Evolutionary conservation across 257 asterid species (phyloP).

Genomic region (Petunia secreta): DNA sequence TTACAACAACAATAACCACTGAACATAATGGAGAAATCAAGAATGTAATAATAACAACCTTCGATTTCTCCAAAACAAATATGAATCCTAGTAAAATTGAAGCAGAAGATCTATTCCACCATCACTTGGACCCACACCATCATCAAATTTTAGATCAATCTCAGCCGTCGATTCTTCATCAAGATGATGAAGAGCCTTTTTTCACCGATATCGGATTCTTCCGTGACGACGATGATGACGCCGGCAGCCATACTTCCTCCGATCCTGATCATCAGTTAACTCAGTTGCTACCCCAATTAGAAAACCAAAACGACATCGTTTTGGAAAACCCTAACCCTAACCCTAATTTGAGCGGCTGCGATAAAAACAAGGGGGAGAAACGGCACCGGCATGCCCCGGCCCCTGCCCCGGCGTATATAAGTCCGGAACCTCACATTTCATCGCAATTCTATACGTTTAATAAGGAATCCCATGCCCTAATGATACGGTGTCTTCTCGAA

Average conservation of each 20-base stretch:
- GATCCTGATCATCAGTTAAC: conserved; percentile 61
- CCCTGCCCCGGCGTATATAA: conserved; percentile 41
- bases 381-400: conserved; percentile 15
- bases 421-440: conserved; percentile 83
- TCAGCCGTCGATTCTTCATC: conserved; percentile 56
- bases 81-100: conserved; percentile 84
- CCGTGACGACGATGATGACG: conserved; percentile 84
- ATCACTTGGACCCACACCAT: conserved; percentile 48
- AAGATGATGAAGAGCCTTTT: conserved; percentile 67
- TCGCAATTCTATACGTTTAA: conserved; percentile 94
- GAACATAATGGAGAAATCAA: conserved; percentile 20
- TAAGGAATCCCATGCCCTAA: conserved; percentile 74
- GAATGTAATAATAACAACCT: conserved; percentile 5
- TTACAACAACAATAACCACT: background rate
- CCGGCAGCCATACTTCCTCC: conserved; percentile 76
- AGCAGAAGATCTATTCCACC: conserved; percentile 59
- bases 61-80: background rate
- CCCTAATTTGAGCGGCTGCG: conserved; percentile 15
- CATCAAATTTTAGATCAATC: conserved; percentile 47
- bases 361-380: conserved; percentile 15
- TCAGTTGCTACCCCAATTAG: conserved; percentile 34
- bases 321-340: conserved; percentile 65
- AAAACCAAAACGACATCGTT: conserved; percentile 32
- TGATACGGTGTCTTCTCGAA: conserved; percentile 72
- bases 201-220: conserved; percentile 68